Conservation (phyloP, 2,329 filamentous ascomycete genomes). For the Colletotrichum sp. region DNA sequence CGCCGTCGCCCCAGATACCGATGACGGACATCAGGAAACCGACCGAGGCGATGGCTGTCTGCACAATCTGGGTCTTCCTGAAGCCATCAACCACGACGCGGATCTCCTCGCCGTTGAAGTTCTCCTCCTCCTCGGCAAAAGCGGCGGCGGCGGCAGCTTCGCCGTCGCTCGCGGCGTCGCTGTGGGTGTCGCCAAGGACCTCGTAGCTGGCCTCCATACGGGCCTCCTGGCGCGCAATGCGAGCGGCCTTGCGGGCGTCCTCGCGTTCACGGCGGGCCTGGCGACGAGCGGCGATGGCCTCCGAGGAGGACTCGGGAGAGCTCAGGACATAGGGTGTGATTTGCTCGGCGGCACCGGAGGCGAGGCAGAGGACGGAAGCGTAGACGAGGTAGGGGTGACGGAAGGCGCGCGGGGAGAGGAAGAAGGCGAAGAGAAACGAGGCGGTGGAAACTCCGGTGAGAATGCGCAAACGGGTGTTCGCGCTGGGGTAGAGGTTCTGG, state of each 20-base stretch:
- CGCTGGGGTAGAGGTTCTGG: constrained; percentile 66
- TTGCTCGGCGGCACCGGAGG: constrained; percentile 61
- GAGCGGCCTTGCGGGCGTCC: constrained; percentile 27
- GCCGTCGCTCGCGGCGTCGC: constrained; percentile 52
- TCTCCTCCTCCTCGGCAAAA: constrained; percentile 47
- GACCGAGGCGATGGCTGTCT: constrained; percentile 57
- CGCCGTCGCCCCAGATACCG: constrained; percentile 71
- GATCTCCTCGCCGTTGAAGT: constrained; percentile 67
- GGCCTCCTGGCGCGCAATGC: constrained; percentile 33
- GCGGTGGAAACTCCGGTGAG: constrained; percentile 73
- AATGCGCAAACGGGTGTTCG: constrained; percentile 68
- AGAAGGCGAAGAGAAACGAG: constrained; percentile 79
- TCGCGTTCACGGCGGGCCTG: constrained; percentile 30
- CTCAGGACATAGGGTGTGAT: constrained; percentile 49
- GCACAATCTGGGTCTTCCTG: constrained; percentile 56
- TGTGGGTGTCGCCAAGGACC: constrained; percentile 62
- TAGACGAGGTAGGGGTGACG: constrained; percentile 92
- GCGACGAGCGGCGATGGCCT: constrained; percentile 25
- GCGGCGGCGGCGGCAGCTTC: constrained; percentile 40
- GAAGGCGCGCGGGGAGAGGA: constrained; percentile 73
- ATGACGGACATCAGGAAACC: constrained; percentile 67
- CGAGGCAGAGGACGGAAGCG: constrained; percentile 72
- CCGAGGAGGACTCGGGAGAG: constrained; percentile 29
- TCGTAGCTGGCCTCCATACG: constrained; percentile 77
- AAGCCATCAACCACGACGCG: constrained; percentile 61